Evolutionary conservation across 108 stramenopile genomes (phyloP), one percentile per base, ranked within the genome.

Genomic region (Cyclotella choctawhatcheeana): DNA sequence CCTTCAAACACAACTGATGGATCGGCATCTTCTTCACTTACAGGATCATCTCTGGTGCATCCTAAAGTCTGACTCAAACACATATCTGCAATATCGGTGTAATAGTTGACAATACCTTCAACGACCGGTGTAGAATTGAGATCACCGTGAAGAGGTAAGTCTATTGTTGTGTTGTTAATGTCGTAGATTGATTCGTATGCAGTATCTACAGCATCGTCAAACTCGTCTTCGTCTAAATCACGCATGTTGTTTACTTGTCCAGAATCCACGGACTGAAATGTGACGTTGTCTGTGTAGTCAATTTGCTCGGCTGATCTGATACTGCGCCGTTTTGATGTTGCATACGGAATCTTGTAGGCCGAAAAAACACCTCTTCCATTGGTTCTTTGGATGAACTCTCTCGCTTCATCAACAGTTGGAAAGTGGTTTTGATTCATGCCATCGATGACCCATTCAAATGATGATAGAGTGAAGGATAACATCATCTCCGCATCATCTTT

Each of bases 141-240:
- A 24, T 52, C 51, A 6, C 22, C 21, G 6, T 16, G 51, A 7
- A 52, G 7, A 6, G 51, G 51, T 22, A 52, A 24, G 22, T 52
- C 51, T 22, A 27, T 13, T 29, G 55, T 56, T 26, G 55, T 26
- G 27, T 56, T 56, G 31, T 56, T 56, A 17, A 48, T n/a, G 17
- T 48, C 47, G 17, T 48, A 48, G 17, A 48, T 48, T n/a, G 47
- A 48, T n/a, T 48, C 18, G 47, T 48, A 48, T n/a, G 47, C 16
- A 4, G 12, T n/a, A 48, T 48, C 47, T 10, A 10, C 37, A 12
- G 12, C 6, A 4, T 10, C 47, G 18, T 48, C 17, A n/a, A n/a
- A 10, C 17, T 48, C 47, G 4, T n/a, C 8, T 4, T 48, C 47
- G 18, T 48, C n/a, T n/a, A 48, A n/a, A 4, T 8, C 8, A 48